These are phyloP conservation scores for Phialophora chinensis DNA, from an alignment of 2,329 filamentous ascomycete species.

Conservation along the genomic window DNA sequence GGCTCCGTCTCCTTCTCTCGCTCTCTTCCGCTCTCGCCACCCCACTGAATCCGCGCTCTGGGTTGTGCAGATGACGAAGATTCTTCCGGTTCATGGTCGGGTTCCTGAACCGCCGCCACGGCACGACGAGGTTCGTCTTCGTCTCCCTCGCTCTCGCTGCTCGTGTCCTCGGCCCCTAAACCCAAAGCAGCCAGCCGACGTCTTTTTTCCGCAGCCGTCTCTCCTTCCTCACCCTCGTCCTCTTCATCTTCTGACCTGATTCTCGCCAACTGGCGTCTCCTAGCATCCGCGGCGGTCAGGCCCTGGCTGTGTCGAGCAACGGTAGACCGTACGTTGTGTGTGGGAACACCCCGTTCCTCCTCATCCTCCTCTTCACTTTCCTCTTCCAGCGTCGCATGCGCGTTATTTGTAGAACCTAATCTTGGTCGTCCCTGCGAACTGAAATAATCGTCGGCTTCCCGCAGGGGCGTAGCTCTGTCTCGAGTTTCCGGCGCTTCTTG, in stretches of 20 bases:
- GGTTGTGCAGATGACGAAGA: constrained; percentile 40
- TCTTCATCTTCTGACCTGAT: constrained; percentile 37
- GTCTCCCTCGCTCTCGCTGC: constrained; percentile 42
- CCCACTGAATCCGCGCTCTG: constrained; percentile 47
- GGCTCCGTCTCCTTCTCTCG: constrained; percentile 8
- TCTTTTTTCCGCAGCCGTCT: constrained; percentile 54
- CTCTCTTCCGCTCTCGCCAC: constrained; percentile 48
- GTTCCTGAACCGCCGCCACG: constrained; percentile 35
- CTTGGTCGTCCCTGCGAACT: constrained; percentile 21
- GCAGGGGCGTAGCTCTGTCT: constrained; percentile 7
- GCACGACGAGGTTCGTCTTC: constrained; percentile 32
- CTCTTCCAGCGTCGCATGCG: constrained; percentile 23
- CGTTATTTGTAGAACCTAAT: constrained; percentile 18
- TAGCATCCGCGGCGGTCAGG: constrained; percentile 46
- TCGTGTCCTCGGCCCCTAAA: constrained; percentile 37
- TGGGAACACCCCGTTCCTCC: constrained; percentile 37
- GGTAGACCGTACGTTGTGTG: constrained; percentile 47
- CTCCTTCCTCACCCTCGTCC: constrained; percentile 45
- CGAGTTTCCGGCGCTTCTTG: neutral
- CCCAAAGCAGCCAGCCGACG: constrained; percentile 54
- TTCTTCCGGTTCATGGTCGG: constrained; percentile 16
- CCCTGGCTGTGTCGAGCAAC: constrained; percentile 46
- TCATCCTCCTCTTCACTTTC: constrained; percentile 33
- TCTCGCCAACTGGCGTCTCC: constrained; percentile 45
- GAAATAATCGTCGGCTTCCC: constrained; percentile 31